phyloP scores from a whole-genome alignment of 2,329 filamentous ascomycete genomes.

The Beauveria bassiana region DNA sequence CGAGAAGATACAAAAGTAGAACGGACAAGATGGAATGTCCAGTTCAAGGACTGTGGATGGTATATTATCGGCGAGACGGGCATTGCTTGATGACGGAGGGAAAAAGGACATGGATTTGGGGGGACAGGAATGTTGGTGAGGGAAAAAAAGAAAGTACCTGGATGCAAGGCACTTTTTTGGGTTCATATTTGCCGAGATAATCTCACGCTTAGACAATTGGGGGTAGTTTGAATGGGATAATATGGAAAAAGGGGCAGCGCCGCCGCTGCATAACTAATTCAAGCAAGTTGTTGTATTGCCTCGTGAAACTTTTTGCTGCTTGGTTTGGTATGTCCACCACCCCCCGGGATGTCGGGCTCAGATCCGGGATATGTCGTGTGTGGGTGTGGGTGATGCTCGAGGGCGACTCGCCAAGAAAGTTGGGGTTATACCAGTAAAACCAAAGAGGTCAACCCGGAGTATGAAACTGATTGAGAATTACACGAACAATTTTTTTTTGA shows the following conservation, averaged over 20 bases:
- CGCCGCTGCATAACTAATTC: not conserved
- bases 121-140: not conserved
- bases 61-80: not conserved
- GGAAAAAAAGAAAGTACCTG: not conserved
- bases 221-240: conserved; percentile 8
- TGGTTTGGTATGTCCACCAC: not conserved
- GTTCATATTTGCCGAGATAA: conserved; percentile 11
- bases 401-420: no score
- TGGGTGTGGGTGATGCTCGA: not conserved
- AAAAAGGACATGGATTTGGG: not conserved
- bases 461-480: no score
- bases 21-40: not conserved
- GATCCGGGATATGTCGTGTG: not conserved
- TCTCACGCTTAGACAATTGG: conserved; percentile 9
- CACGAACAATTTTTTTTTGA: no score
- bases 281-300: not conserved
- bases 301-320: not conserved
- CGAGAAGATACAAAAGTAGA: not conserved
- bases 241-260: not conserved
- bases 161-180: conserved; percentile 2
- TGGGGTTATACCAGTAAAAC: no score
- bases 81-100: not conserved
- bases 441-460: no score
- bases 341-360: conserved; percentile 1
- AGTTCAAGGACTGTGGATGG: not conserved